Evolutionary conservation across 306 rosid genomes (phyloP).

Genomic region (Cucurbita moschata): DNA sequence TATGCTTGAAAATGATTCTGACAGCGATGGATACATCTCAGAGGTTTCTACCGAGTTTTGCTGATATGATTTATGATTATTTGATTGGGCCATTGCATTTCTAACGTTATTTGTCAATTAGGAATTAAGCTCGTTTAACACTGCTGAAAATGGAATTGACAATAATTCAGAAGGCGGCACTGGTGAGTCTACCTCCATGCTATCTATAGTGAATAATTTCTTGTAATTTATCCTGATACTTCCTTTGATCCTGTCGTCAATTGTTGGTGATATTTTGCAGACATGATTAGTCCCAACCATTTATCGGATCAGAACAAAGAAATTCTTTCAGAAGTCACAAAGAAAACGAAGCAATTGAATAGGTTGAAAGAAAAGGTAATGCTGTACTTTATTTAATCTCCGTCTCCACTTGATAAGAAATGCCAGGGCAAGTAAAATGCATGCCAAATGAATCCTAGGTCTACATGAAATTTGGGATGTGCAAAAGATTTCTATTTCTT

Average conservation of each 20-base stretch:
- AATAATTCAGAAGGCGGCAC: constrained; percentile 29
- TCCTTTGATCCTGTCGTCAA: neutral
- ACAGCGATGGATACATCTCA: constrained; percentile 75
- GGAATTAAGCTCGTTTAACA: constrained; percentile 30
- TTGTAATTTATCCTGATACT: neutral
- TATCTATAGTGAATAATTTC: neutral
- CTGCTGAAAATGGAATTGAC: constrained; percentile 23
- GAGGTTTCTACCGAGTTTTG: constrained; percentile 35
- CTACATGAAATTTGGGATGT: neutral
- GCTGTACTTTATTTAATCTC: neutral
- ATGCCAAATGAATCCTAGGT: neutral
- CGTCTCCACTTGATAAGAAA: neutral
- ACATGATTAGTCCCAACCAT: constrained; percentile 20
- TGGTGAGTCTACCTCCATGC: neutral
- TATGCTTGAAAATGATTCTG: constrained; percentile 43
- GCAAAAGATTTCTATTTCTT: neutral
- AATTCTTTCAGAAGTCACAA: constrained; percentile 32
- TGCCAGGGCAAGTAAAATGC: neutral
- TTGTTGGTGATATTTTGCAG: constrained; percentile 27
- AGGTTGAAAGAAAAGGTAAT: constrained; percentile 60
- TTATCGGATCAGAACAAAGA: constrained; percentile 40
- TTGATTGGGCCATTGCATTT: constrained; percentile 5
- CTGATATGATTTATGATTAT: neutral
- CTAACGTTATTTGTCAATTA: constrained; percentile 19
- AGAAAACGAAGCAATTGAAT: constrained; percentile 41